A percentile compares a stretch with the other conserved stretches of the same genome.
Evolutionary conservation across 1,139 yeast genomes (phyloP).

Genomic region (Hyphopichia wangnamkhiaoensis): DNA sequence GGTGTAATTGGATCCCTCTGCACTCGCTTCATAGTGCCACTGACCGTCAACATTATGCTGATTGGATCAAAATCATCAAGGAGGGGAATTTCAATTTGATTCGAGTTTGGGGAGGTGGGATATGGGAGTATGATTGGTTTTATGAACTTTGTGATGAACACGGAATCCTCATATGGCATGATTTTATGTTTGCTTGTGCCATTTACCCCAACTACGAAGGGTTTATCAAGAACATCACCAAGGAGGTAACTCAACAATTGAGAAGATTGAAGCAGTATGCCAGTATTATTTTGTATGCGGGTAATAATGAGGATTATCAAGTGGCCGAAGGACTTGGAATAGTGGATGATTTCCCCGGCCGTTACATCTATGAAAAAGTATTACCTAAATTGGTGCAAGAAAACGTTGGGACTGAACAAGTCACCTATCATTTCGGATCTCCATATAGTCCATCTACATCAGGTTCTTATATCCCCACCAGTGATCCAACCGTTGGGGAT

Average conservation of each 20-base stretch:
- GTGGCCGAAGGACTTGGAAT: constrained; percentile 36
- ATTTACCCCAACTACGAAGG: constrained; percentile 41
- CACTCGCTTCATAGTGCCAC: constrained; percentile 38
- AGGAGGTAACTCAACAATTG: constrained; percentile 37
- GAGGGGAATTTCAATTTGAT: constrained; percentile 47
- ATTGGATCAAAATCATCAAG: constrained; percentile 32
- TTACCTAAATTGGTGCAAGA: constrained; percentile 31
- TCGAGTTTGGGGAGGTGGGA: constrained; percentile 54
- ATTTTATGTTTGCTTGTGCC: constrained; percentile 56
- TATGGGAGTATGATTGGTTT: constrained; percentile 41
- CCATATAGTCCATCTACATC: constrained; percentile 31
- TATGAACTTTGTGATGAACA: constrained; percentile 44
- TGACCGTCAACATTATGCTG: constrained; percentile 29
- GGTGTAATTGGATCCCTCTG: constrained; percentile 53
- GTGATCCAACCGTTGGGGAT: constrained; percentile 42
- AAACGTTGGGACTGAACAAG: constrained; percentile 14
- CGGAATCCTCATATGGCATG: constrained; percentile 52
- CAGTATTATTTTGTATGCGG: constrained; percentile 35
- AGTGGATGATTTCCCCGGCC: constrained; percentile 37
- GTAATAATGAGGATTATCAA: constrained; percentile 51
- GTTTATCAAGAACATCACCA: constrained; percentile 28
- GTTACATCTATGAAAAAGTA: constrained; percentile 37
- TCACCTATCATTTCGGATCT: constrained; percentile 44
- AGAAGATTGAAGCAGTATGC: constrained; percentile 38
- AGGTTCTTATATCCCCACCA: constrained; percentile 3